phyloP scores from a whole-genome alignment of 2,329 filamentous ascomycete genomes.

The Stylonectria norvegica region DNA sequence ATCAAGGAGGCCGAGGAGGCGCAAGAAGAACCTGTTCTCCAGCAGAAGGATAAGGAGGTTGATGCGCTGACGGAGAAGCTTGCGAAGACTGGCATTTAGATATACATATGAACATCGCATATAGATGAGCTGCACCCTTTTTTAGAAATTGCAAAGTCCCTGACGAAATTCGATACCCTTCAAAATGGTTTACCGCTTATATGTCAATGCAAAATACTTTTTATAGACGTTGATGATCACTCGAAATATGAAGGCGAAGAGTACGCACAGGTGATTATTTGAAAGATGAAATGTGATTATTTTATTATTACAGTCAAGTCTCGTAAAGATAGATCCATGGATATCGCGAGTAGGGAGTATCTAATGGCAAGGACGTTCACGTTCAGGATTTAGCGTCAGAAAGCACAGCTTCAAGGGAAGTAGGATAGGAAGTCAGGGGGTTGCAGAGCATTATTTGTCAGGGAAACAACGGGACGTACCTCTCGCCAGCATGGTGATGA shows the following conservation, averaged over 20 bases:
- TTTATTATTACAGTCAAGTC: no score
- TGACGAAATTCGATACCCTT: constrained; percentile 29
- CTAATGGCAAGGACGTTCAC: no score
- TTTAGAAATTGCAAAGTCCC: constrained; percentile 18
- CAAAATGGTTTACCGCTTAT: no score
- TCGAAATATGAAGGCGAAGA: no score
- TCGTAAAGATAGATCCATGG: no score
- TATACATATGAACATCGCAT: constrained; percentile 5
- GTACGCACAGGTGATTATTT: no score
- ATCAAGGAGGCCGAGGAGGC: constrained; percentile 67
- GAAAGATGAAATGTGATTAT: no score
- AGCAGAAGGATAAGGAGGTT: constrained; percentile 71
- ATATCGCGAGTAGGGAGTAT: no score
- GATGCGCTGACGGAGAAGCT: constrained; percentile 75
- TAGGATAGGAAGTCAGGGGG: background rate
- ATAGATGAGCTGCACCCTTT: constrained; percentile 27
- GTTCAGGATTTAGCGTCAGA: no score
- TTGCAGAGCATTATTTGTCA: background rate
- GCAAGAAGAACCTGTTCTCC: constrained; percentile 69
- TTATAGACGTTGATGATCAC: no score
- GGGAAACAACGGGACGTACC: constrained; percentile 25
- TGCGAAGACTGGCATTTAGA: constrained; percentile 63
- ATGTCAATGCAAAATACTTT: no score
- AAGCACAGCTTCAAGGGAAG: background rate
- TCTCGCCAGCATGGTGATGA: constrained; percentile 15